Conservation (phyloP, 495 filamentous ascomycete genomes). For the Talaromyces thailandensis region DNA sequence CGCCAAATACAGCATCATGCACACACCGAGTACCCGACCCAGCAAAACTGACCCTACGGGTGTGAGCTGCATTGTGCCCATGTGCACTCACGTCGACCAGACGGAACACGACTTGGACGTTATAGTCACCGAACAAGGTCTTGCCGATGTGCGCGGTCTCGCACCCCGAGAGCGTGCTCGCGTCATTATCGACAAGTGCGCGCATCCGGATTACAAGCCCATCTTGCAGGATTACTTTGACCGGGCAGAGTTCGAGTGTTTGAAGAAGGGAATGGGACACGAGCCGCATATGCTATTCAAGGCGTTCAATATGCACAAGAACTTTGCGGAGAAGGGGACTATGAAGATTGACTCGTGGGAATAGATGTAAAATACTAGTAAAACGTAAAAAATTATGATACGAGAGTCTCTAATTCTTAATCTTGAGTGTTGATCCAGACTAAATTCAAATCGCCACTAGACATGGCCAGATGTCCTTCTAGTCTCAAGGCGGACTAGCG, state of each 20-base stretch:
- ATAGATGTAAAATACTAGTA: too few relatives aligned
- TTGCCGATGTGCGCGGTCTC: conserved; percentile 79
- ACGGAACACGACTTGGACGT: conserved; percentile 89
- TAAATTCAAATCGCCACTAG: too few relatives aligned
- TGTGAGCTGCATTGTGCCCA: conserved; percentile 80
- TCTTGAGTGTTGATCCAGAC: too few relatives aligned
- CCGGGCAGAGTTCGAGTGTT: conserved; percentile 78
- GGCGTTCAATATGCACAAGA: conserved; percentile 83
- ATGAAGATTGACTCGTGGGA: conserved; percentile 66
- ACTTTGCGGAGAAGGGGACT: conserved; percentile 68
- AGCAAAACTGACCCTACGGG: conserved; percentile 77
- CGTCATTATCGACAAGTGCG: conserved; percentile 81
- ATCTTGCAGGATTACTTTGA: conserved; percentile 80
- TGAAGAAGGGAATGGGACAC: conserved; percentile 83
- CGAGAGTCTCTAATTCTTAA: too few relatives aligned
- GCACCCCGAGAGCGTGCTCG: conserved; percentile 71
- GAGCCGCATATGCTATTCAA: conserved; percentile 82
- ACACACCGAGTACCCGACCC: conserved; percentile 74
- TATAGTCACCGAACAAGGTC: conserved; percentile 78
- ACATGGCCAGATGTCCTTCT: not conserved
- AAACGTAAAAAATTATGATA: too few relatives aligned
- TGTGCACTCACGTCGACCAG: conserved; percentile 90
- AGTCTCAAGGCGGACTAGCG: not conserved
- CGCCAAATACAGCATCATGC: conserved; percentile 88
- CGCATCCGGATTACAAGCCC: conserved; percentile 79